Conservation (phyloP, 2,329 filamentous ascomycete genomes). For the Iodosphaeria phyllophila region DNA sequence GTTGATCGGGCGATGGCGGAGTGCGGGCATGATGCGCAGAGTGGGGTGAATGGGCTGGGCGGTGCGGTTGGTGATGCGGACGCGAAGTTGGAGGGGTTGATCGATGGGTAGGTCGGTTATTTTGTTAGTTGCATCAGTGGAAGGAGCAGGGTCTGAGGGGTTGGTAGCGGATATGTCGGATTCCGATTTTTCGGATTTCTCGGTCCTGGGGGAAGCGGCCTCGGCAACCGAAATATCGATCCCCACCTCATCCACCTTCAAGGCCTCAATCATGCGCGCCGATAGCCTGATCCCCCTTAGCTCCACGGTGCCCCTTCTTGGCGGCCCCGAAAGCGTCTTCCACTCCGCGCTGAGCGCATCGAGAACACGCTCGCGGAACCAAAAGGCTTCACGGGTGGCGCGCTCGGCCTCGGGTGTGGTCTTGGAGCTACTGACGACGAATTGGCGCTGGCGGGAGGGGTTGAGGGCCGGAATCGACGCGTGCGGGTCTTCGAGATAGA, state of each 20-base stretch:
- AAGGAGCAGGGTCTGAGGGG: background rate
- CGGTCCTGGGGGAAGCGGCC: slow-evolving; percentile 4
- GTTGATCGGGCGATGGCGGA: slow-evolving; percentile 53
- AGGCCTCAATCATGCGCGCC: slow-evolving; percentile 62
- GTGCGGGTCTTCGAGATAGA: slow-evolving; percentile 61
- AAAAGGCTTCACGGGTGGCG: slow-evolving; percentile 65
- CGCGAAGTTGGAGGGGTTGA: slow-evolving; percentile 48
- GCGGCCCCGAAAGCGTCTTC: slow-evolving; percentile 33
- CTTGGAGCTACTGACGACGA: slow-evolving; percentile 68
- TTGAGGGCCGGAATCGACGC: slow-evolving; percentile 65
- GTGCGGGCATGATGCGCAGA: slow-evolving; percentile 56
- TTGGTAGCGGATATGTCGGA: background rate
- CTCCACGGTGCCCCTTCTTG: slow-evolving; percentile 50
- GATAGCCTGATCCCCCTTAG: slow-evolving; percentile 57
- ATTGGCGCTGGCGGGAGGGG: slow-evolving; percentile 71
- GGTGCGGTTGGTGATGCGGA: slow-evolving; percentile 61
- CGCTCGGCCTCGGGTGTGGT: slow-evolving; percentile 66
- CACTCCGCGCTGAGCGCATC: slow-evolving; percentile 53
- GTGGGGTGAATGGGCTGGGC: slow-evolving; percentile 48
- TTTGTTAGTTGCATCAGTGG: slow-evolving; percentile 6
- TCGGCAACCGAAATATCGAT: slow-evolving; percentile 38
- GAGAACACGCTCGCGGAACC: slow-evolving; percentile 73
- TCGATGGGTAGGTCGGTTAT: slow-evolving; percentile 24
- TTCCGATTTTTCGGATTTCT: too few species aligned
- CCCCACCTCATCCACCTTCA: slow-evolving; percentile 63